Evolutionary conservation across 257 asterid genomes (phyloP).

Genomic region (Solanum dulcamara): DNA sequence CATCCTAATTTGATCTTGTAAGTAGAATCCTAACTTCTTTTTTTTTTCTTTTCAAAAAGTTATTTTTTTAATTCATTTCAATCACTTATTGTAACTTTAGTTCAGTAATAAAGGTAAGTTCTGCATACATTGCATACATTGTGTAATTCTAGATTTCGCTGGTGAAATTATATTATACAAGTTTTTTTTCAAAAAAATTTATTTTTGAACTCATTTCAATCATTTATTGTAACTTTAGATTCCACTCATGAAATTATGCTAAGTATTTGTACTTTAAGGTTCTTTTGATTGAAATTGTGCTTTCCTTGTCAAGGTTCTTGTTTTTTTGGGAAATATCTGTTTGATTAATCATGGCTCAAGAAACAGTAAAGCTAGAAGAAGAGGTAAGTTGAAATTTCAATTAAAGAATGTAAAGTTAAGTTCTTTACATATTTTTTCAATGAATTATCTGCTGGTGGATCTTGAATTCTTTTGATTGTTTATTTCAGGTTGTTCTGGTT

Average conservation of each 20-base stretch:
- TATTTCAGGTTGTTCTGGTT: constrained; percentile 52
- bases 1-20: not conserved
- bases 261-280: not conserved
- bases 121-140: not conserved
- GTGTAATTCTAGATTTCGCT: too few species aligned
- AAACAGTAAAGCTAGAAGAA: constrained; percentile 24
- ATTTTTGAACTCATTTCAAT: too few species aligned
- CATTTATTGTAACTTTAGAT: too few species aligned
- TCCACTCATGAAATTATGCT: not conserved
- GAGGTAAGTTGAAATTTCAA: constrained; percentile 31
- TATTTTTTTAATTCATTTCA: not conserved
- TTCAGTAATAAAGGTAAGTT: too few species aligned
- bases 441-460: not conserved
- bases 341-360: constrained; percentile 36
- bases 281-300: not conserved
- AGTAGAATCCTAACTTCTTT: not conserved
- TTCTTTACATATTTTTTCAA: not conserved
- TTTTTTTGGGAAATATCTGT: not conserved
- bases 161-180: too few species aligned
- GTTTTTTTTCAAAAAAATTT: too few species aligned
- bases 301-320: not conserved
- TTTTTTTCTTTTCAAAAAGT: not conserved
- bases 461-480: not conserved
- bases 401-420: not conserved
- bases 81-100: too few species aligned